Percentiles rank a stretch among this genome's conserved stretches.
Conservation (phyloP, 2,329 filamentous ascomycete genomes). For the Blastomyces emzantsi region DNA sequence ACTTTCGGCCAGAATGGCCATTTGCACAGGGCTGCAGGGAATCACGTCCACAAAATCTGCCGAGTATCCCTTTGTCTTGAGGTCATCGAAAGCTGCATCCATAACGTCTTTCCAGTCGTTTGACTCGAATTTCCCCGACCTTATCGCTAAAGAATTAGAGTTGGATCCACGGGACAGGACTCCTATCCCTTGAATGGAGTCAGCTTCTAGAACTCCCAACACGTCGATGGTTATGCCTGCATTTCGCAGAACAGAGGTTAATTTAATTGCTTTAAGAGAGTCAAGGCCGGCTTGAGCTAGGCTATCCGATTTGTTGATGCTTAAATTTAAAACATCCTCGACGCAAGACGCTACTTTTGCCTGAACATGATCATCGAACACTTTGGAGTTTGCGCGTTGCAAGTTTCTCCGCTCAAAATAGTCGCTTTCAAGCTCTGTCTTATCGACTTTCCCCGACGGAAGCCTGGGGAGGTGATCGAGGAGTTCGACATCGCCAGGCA, state of each 20-base stretch:
- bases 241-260: slow-evolving; percentile 56
- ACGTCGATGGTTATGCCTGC: slow-evolving; percentile 50
- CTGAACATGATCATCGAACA: slow-evolving; percentile 22
- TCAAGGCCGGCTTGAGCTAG: slow-evolving; percentile 54
- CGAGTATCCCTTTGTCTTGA: slow-evolving; percentile 30
- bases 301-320: slow-evolving; percentile 32
- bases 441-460: slow-evolving; percentile 76
- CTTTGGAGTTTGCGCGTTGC: slow-evolving; percentile 11
- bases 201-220: slow-evolving; percentile 52
- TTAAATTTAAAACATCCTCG: slow-evolving; percentile 34
- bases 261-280: slow-evolving; percentile 53
- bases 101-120: slow-evolving; percentile 19
- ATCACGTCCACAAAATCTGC: slow-evolving; percentile 33
- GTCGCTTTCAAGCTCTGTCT: slow-evolving; percentile 50
- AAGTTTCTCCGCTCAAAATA: slow-evolving; percentile 36
- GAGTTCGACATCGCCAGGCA: slow-evolving; percentile 63
- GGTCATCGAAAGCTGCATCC: slow-evolving; percentile 29
- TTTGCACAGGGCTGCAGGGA: slow-evolving; percentile 64
- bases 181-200: slow-evolving; percentile 36
- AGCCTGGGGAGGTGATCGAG: slow-evolving; percentile 60
- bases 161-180: slow-evolving; percentile 23
- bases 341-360: slow-evolving; percentile 35
- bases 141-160: slow-evolving; percentile 14
- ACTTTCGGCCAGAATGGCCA: slow-evolving; percentile 73
- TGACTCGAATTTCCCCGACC: slow-evolving; percentile 13